Conservation (phyloP, 2,329 filamentous ascomycete genomes). For the Leptographium wingfieldii region DNA sequence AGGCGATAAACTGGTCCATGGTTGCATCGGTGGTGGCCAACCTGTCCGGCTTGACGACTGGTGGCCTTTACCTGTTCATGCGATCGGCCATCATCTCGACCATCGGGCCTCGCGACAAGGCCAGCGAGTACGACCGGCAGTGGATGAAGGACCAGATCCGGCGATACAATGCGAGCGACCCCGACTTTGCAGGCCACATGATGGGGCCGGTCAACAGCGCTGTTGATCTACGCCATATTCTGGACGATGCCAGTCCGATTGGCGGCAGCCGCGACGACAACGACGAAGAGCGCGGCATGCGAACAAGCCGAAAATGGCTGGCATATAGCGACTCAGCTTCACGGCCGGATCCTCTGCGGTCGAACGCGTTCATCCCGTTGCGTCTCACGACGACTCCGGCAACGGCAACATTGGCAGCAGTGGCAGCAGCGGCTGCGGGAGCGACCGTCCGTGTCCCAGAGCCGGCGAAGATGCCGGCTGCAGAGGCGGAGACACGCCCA, state of each 20-base stretch:
- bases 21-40: slow-evolving; percentile 54
- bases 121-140: slow-evolving; percentile 32
- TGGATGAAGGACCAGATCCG: slow-evolving; percentile 31
- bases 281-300: slow-evolving; percentile 16
- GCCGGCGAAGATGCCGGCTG: background rate
- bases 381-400: background rate
- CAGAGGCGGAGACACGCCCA: background rate
- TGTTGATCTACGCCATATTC: slow-evolving; percentile 18
- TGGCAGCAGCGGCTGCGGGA: background rate
- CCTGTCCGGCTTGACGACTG: slow-evolving; percentile 51
- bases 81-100: slow-evolving; percentile 48
- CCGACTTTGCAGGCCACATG: slow-evolving; percentile 22
- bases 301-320: too few species aligned
- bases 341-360: background rate
- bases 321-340: background rate
- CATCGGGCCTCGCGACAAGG: slow-evolving; percentile 35
- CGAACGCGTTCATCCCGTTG: background rate
- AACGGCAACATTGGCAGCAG: background rate
- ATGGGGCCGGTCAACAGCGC: slow-evolving; percentile 19
- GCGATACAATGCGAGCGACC: slow-evolving; percentile 15
- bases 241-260: slow-evolving; percentile 23
- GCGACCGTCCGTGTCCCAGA: background rate
- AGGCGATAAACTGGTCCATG: slow-evolving; percentile 41
- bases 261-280: slow-evolving; percentile 16
- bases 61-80: slow-evolving; percentile 54